These are phyloP conservation scores for Aspergillus haitiensis DNA, from an alignment of 495 filamentous ascomycete species.

Conservation along the genomic window DNA sequence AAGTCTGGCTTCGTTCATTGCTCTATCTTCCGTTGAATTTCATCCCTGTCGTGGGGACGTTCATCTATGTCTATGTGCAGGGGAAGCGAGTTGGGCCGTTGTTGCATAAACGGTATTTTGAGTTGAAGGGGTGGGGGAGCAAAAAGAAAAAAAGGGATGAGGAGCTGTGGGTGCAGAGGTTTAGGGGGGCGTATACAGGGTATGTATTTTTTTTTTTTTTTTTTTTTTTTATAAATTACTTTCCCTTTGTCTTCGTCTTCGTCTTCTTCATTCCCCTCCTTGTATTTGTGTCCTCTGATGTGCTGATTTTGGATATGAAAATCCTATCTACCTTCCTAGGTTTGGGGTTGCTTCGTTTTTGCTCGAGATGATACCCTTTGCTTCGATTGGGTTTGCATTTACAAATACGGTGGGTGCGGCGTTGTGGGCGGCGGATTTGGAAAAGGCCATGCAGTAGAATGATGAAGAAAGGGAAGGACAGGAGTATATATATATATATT, in stretches of 20 bases:
- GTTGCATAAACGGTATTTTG: slow-evolving; percentile 71
- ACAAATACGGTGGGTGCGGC: slow-evolving; percentile 92
- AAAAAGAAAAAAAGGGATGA: slow-evolving; percentile 37
- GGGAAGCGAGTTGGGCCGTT: slow-evolving; percentile 57
- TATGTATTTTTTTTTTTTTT: slow-evolving; percentile 58
- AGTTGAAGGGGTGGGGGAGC: slow-evolving; percentile 77
- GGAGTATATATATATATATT: too few relatives aligned
- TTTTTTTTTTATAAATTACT: too few relatives aligned
- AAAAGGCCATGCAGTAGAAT: slow-evolving; percentile 47
- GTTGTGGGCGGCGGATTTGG: slow-evolving; percentile 90
- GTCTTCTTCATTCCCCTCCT: too few relatives aligned
- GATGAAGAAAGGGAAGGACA: too few relatives aligned
- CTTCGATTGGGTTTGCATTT: slow-evolving; percentile 81
- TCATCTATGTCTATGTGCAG: slow-evolving; percentile 74
- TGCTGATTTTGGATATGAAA: slow-evolving; percentile 15
- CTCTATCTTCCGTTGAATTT: slow-evolving; percentile 88
- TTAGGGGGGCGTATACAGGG: slow-evolving; percentile 71
- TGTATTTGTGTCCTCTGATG: neutral
- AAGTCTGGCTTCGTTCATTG: slow-evolving; percentile 64
- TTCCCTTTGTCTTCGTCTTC: too few relatives aligned
- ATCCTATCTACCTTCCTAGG: too few relatives aligned
- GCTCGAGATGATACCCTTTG: slow-evolving; percentile 81
- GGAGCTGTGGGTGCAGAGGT: slow-evolving; percentile 63
- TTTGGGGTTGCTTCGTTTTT: slow-evolving; percentile 75
- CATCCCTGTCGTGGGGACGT: slow-evolving; percentile 83